Conservation (phyloP, 2,329 filamentous ascomycete genomes). For the Aureobasidium uvarum region DNA sequence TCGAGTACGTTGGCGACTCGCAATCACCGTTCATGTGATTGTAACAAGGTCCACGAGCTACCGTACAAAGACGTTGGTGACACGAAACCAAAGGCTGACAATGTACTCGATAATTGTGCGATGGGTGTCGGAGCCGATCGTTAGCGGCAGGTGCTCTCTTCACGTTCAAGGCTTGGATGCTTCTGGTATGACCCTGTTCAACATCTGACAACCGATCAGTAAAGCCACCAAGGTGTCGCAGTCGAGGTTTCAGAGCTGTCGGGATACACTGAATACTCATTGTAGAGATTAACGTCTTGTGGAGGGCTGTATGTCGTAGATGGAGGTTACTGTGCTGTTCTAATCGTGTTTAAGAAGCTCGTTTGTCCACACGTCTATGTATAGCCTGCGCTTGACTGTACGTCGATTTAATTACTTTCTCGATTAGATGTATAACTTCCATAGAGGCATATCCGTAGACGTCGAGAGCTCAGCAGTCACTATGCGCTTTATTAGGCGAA, state of each 20-base stretch:
- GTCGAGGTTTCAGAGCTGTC: neutral
- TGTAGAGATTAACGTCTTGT: neutral
- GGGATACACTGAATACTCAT: neutral
- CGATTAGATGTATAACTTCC: too few species aligned
- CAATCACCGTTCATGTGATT: neutral
- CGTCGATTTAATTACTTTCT: neutral
- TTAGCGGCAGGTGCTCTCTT: too few species aligned
- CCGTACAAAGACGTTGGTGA: neutral
- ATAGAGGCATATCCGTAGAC: neutral
- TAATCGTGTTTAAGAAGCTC: too few species aligned
- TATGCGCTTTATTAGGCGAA: too few species aligned
- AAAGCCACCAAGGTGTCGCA: neutral
- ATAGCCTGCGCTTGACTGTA: too few species aligned
- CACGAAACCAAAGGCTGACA: neutral
- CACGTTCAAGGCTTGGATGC: neutral
- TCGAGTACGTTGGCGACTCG: neutral
- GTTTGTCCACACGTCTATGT: neutral
- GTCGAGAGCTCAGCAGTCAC: neutral
- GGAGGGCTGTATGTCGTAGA: accelerated
- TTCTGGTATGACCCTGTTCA: neutral
- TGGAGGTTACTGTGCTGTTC: neutral
- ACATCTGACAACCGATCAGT: neutral
- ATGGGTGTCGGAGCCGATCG: neutral
- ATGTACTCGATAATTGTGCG: neutral
- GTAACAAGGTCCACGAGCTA: neutral